phyloP scores from a whole-genome alignment of 192 early-diverging fungal genomes.

The Entophlyctis luteolus region DNA sequence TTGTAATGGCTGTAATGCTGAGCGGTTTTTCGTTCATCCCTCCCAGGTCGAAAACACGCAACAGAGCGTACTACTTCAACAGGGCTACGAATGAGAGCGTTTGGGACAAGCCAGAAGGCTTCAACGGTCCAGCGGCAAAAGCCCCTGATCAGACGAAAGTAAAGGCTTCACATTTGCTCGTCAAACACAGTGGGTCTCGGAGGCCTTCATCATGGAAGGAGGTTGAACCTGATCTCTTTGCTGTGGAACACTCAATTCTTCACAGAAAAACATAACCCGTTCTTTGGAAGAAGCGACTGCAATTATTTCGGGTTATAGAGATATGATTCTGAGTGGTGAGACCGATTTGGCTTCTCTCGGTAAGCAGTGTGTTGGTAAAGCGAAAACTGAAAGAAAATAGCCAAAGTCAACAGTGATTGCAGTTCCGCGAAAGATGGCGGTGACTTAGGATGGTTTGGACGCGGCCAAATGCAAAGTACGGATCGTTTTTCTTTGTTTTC shows the following conservation, averaged over 20 bases:
- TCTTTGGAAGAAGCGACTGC: conserved; percentile 80
- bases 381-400: conserved; percentile 23
- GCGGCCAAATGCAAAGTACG: conserved; percentile 80
- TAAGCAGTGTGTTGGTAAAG: not conserved
- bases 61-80: conserved; percentile 47
- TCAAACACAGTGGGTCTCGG: conserved; percentile 82
- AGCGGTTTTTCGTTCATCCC: too few species aligned
- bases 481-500: not conserved
- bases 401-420: conserved; percentile 81
- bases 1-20: too few species aligned
- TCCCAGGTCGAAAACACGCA: conserved; percentile 37
- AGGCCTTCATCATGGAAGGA: conserved; percentile 88
- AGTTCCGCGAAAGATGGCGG: conserved; percentile 83
- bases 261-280: conserved; percentile 76
- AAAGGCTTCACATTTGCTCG: conserved; percentile 83
- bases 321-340: conserved; percentile 60
- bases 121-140: conserved; percentile 11
- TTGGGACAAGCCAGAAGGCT: conserved; percentile 42
- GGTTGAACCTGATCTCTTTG: conserved; percentile 43
- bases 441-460: conserved; percentile 83
- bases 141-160: conserved; percentile 32
- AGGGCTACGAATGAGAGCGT: conserved; percentile 32
- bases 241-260: not conserved
- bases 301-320: conserved; percentile 49
- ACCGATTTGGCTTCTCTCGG: conserved; percentile 60